Evolutionary conservation across 495 filamentous ascomycete species (phyloP), one percentile per base, ranked within the genome.

Genomic region (Penicillium samsonianum): DNA sequence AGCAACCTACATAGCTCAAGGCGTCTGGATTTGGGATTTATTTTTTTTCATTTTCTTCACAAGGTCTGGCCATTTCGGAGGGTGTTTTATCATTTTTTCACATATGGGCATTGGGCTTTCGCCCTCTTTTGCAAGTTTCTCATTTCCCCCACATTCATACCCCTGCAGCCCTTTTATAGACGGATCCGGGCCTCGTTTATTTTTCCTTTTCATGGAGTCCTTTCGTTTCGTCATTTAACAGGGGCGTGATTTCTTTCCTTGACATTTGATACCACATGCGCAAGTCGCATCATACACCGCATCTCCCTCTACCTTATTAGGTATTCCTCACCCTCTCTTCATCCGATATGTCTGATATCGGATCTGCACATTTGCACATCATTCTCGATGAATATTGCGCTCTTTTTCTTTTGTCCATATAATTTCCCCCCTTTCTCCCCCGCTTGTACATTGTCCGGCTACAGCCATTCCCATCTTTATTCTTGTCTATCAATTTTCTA

Each of bases 91-190:
- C 63, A 52, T 50, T 50, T 59, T 56, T 57, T 61, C 49, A 23
- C 37, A 55, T 46, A 30, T 55, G 53, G 53, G 53, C 53, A 55
- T 55, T 53, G 50, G 47, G 41, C 37, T 44, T 60, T 65, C 44
- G 49, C 57, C 57, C 54, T 63, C 52, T n/a, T 28, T 53, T 64
- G n/a, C 30, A 30, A 45, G 26, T 50, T 64, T 62, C 62, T 47
- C 52, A 50, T 63, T 57, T 64, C 56, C 47, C 58, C 60, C 48
- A 65, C 51, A 33, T 65, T 73, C 74, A 77, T 77, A 77, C 74
- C 74, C 68, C 72, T 60, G 69, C 60, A 75, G 74, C 70, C 67
- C 58, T 67, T 65, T 69, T 58, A 72, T 73, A 77, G 73, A 75
- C 72, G 63, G 64, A 67, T 65, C 60, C 61, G 72, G 50, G 73